Evolutionary conservation across 2,329 filamentous ascomycete genomes (phyloP), one percentile per base, ranked within the genome.

Genomic region (Talaromyces sp.): DNA sequence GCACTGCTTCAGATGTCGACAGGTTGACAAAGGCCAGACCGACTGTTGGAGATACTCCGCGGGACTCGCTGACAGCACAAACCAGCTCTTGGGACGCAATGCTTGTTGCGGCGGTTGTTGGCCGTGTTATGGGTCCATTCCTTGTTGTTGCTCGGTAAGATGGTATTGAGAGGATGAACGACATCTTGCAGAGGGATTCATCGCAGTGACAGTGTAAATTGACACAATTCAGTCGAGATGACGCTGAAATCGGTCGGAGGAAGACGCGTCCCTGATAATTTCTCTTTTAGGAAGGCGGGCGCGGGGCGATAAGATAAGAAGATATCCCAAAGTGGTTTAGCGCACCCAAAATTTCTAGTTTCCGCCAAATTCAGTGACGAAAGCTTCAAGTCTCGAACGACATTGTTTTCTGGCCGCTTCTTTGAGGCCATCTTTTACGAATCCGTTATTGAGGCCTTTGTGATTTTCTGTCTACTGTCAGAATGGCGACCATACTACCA

Each of bases 11-110:
- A 44, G 89, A 90, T 2, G 91, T 93, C 50, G 91, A 88, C 3
- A 96, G 81, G 70, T 98, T 96, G 70, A 97, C 82, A 70, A 97
- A 93, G 2, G 92, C 91, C 47, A 96, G 81, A 0, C 94, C 93
- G 1, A 98, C 88, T 0, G 88, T 89, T 0, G 92, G 92, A 27
- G 90, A 88, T 4, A 96, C 85, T 5, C 92, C 92, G n/a, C 93
- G 89, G 51, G 91, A 92, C 73, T 97, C 92, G 68, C 87, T 91
- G 56, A 97, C 77, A 4, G 94, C 93, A 74, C 94, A 98, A n/a
- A 97, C 81, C 59, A 96, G 86, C 64, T 89, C 86, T 68, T 94
- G 88, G 28, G 79, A 78, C 64, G 82, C 81, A 54, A 83, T 73
- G 52, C 82, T 80, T 34, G 82, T 85, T 52, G 85, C 80, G 2